Conservation (phyloP, 2,329 filamentous ascomycete species). For the Sporothrix brasiliensis region DNA sequence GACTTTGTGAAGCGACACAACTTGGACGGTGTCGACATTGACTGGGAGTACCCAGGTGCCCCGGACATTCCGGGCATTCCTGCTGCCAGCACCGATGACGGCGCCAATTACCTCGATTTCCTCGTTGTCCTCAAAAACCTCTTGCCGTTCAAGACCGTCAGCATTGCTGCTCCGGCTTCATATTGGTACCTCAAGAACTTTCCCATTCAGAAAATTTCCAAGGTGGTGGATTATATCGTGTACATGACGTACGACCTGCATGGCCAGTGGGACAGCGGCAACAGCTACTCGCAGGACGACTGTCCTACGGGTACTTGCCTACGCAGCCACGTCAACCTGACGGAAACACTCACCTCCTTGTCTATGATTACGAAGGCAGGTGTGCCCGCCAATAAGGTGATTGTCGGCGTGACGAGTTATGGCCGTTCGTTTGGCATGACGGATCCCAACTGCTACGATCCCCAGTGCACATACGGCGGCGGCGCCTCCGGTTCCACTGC, state of each 20-base stretch:
- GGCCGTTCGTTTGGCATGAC: slow-evolving; percentile 44
- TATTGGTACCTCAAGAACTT: slow-evolving; percentile 44
- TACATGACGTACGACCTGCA: slow-evolving; percentile 46
- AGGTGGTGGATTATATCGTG: slow-evolving; percentile 43
- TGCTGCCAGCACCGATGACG: slow-evolving; percentile 38
- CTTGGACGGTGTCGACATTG: slow-evolving; percentile 33
- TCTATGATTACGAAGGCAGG: slow-evolving; percentile 47
- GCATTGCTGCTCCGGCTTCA: slow-evolving; percentile 40
- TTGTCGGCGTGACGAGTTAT: slow-evolving; percentile 44
- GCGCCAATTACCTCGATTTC: slow-evolving; percentile 45
- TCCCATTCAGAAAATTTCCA: slow-evolving; percentile 40
- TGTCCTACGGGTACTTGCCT: slow-evolving; percentile 43
- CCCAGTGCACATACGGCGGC: slow-evolving; percentile 44
- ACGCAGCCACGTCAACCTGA: slow-evolving; percentile 45
- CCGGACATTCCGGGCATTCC: slow-evolving; percentile 42
- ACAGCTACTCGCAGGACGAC: slow-evolving; percentile 34
- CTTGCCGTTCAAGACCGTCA: slow-evolving; percentile 37
- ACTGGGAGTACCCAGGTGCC: slow-evolving; percentile 33
- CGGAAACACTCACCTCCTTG: slow-evolving; percentile 43
- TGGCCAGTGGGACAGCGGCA: slow-evolving; percentile 47
- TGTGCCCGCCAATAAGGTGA: slow-evolving; percentile 40
- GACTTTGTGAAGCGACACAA: slow-evolving; percentile 27
- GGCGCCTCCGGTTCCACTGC: slow-evolving; percentile 39
- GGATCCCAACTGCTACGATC: slow-evolving; percentile 39
- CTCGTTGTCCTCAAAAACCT: slow-evolving; percentile 39